These are phyloP conservation scores for Plasmodium cynomolgi DNA, from an alignment of 169 alveolate genomes.

Conservation along the genomic window DNA sequence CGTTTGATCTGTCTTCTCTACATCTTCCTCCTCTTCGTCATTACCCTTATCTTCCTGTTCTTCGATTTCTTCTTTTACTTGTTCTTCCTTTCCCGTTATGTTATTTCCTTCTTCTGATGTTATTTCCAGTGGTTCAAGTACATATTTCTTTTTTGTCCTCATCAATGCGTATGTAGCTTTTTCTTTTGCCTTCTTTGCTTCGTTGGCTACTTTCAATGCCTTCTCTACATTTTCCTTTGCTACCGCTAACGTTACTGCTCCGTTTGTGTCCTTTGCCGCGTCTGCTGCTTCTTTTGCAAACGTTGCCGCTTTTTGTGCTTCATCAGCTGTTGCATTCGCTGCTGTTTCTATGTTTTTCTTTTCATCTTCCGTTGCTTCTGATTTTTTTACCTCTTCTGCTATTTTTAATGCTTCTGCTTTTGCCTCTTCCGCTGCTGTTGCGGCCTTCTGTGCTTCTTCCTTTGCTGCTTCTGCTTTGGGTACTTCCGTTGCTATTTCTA, in stretches of 20 bases:
- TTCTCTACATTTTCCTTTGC: neutral
- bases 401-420: neutral
- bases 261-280: neutral
- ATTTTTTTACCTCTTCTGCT: neutral
- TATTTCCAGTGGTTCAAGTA: neutral
- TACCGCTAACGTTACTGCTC: neutral
- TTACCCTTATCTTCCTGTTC: neutral
- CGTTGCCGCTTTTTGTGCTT: neutral
- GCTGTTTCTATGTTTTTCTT: neutral
- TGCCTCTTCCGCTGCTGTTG: neutral
- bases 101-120: neutral
- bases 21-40: neutral
- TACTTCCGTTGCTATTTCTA: neutral
- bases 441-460: neutral
- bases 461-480: neutral
- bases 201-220: neutral
- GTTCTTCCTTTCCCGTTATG: neutral
- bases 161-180: neutral
- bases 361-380: neutral
- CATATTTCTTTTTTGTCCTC: neutral
- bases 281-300: neutral
- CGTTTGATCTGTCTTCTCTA: neutral
- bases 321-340: neutral
- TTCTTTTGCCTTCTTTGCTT: neutral
- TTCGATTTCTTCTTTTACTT: neutral